Conservation (phyloP, 148 eudicot species). For the Chenopodium quinoa region DNA sequence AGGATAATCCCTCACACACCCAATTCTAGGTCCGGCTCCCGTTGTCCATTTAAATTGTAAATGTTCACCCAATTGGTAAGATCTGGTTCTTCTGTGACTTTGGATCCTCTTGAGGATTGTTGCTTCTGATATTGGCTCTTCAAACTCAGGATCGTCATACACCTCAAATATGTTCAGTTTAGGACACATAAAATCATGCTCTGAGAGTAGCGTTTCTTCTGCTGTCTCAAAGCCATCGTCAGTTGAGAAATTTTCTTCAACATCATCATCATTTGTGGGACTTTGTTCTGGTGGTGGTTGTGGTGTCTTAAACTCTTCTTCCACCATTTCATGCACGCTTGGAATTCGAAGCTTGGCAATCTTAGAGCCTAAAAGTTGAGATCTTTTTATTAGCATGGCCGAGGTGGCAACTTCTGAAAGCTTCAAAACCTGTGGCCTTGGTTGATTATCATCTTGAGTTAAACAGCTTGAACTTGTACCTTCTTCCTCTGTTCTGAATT, state of each 20-base stretch:
- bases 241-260: conserved; percentile 20
- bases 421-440: conserved; percentile 16
- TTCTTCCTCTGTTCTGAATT: conserved; percentile 25
- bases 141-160: conserved; percentile 36
- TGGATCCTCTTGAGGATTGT: conserved; percentile 55
- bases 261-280: neutral
- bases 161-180: conserved; percentile 57
- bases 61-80: conserved; percentile 67
- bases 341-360: conserved; percentile 47
- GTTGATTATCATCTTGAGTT: conserved; percentile 20
- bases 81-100: conserved; percentile 57
- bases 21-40: conserved; percentile 86
- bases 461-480: neutral
- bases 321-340: conserved; percentile 32
- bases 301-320: conserved; percentile 41
- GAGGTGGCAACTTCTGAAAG: conserved; percentile 30
- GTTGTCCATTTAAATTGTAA: conserved; percentile 73
- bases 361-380: conserved; percentile 36
- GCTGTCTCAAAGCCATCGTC: conserved; percentile 61
- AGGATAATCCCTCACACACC: conserved; percentile 86
- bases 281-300: conserved; percentile 25
- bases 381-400: conserved; percentile 37
- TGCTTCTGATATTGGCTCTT: conserved; percentile 53
- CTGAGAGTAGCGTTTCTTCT: conserved; percentile 53
- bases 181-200: conserved; percentile 44